A percentile compares a stretch with the other conserved stretches of the same genome.
Conservation (phyloP, 148 eudicot species). For the Cornus florida region DNA sequence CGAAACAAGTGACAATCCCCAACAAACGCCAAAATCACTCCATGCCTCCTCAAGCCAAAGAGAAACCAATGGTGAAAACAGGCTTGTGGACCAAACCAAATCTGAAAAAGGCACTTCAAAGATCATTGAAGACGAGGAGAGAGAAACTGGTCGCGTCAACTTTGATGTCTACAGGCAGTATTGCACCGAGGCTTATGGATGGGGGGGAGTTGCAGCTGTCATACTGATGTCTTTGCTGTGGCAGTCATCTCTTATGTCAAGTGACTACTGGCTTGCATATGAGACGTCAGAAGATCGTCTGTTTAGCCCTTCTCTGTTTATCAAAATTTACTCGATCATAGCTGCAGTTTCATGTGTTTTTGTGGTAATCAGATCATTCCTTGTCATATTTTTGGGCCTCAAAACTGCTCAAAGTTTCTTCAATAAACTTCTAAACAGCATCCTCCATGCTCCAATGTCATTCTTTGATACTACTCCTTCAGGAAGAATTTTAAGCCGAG, state of each 20-base stretch:
- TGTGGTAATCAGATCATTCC: slow-evolving; percentile 14
- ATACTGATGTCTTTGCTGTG: slow-evolving; percentile 38
- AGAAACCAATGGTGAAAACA: slow-evolving; percentile 24
- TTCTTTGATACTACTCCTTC: slow-evolving; percentile 75
- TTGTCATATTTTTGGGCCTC: slow-evolving; percentile 44
- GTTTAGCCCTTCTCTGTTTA: slow-evolving; percentile 40
- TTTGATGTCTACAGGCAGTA: slow-evolving; percentile 46
- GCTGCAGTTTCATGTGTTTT: slow-evolving; percentile 32
- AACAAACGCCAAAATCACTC: slow-evolving; percentile 28
- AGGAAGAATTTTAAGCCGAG: slow-evolving; percentile 63
- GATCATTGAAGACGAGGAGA: slow-evolving; percentile 66
- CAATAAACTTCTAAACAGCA: slow-evolving; percentile 40
- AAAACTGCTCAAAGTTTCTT: slow-evolving; percentile 61
- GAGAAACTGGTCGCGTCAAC: slow-evolving; percentile 54
- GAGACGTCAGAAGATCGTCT: slow-evolving; percentile 45
- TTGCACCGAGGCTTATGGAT: slow-evolving; percentile 59
- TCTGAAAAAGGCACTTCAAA: slow-evolving; percentile 42
- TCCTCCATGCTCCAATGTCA: slow-evolving; percentile 71
- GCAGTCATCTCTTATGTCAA: slow-evolving; percentile 36
- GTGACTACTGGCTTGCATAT: slow-evolving; percentile 68
- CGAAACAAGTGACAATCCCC: slow-evolving; percentile 10
- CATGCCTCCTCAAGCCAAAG: slow-evolving; percentile 25
- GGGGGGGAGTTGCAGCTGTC: slow-evolving; percentile 57
- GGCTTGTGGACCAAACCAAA: slow-evolving; percentile 21
- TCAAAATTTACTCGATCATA: slow-evolving; percentile 36